Base-by-base conservation (phyloP, 176 grass and related monocot species). In the Oropetium thomaeum region DNA sequence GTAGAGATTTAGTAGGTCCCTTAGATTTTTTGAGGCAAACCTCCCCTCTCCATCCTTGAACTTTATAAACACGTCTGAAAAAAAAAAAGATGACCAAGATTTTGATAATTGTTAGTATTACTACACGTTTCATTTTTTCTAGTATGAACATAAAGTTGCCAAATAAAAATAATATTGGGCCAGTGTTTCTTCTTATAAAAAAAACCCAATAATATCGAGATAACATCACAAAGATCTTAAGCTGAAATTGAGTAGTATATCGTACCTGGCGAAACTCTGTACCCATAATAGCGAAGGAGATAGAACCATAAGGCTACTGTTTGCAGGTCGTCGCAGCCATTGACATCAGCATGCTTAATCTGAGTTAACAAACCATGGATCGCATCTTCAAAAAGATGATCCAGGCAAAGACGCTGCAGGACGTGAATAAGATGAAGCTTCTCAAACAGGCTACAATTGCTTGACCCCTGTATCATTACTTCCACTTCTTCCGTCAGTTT, bases 281-380 rank as follows among this genome's bases (percentile, higher is more conserved):
- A 12, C 10, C 68, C 9, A 70, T 52, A 19, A 23, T 48, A 22
- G 1, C 29, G 68, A 6, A 70, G 67, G 5, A 70, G 9, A 34
- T 70, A 70, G 45, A 70, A 70, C 68, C 45, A 70, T 32, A 51
- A 11, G 7, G 68, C 19, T 33, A 52, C 68, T 6, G 68, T 70
- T 52, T 52, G 45, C 22, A 70, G 44, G 15, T 52, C 45, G 15
- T 52, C 45, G 32, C 17, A 51, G 30, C 31, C 4, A 2, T 19
- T 35, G 19, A 70, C 19, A 70, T 70, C 68, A 70, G 30, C 19
- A 22, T 70, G 3, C 7, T 12, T 34, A 22, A 70, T 51, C 20
- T 52, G 44, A 52, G 29, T 20, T 3, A 70, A 19, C 8, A 35
- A 20, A 34, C 0, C 20, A 7, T 70, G 14, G 19, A 52, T 70